These are phyloP conservation scores for Trichoderma atrobrunneum DNA, from an alignment of 2,329 filamentous ascomycete genomes.

Conservation along the genomic window DNA sequence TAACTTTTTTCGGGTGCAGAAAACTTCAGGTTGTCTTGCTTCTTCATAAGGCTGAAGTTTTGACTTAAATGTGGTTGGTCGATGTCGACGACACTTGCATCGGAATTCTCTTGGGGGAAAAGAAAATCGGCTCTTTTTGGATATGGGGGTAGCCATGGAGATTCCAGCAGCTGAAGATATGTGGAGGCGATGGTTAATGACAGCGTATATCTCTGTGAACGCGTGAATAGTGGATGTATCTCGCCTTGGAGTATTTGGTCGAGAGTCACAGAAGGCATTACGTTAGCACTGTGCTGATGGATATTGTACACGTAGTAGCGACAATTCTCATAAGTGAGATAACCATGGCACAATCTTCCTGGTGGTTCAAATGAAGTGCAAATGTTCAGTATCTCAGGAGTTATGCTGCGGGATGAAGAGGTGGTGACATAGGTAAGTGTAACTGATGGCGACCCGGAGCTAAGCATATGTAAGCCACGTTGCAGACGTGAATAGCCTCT, in stretches of 20 bases:
- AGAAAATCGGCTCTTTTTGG: constrained; percentile 24
- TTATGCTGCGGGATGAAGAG: too few species aligned
- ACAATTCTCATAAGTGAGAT: not conserved
- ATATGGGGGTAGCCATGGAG: constrained; percentile 25
- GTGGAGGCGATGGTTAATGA: constrained; percentile 28
- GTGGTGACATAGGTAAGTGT: too few species aligned
- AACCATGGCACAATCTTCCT: constrained; percentile 1
- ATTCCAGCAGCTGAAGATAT: constrained; percentile 28
- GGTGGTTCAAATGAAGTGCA: not conserved
- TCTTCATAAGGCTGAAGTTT: not conserved
- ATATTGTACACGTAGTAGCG: constrained; percentile 5
- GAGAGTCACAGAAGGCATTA: not conserved
- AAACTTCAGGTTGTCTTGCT: fast-evolving
- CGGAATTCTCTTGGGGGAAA: not conserved
- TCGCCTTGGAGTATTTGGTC: constrained; percentile 10
- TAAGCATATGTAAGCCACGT: too few species aligned
- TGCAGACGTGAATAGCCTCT: too few species aligned
- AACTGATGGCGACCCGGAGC: too few species aligned
- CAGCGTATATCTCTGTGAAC: constrained; percentile 24
- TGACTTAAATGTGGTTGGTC: not conserved
- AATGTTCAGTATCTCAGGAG: not conserved
- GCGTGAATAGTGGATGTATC: constrained; percentile 13
- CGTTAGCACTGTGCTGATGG: not conserved
- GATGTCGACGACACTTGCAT: not conserved
- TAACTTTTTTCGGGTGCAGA: not conserved